Evolutionary conservation across 805 yeast species (phyloP).

Genomic region (Isabelozyma pseudorhagii): DNA sequence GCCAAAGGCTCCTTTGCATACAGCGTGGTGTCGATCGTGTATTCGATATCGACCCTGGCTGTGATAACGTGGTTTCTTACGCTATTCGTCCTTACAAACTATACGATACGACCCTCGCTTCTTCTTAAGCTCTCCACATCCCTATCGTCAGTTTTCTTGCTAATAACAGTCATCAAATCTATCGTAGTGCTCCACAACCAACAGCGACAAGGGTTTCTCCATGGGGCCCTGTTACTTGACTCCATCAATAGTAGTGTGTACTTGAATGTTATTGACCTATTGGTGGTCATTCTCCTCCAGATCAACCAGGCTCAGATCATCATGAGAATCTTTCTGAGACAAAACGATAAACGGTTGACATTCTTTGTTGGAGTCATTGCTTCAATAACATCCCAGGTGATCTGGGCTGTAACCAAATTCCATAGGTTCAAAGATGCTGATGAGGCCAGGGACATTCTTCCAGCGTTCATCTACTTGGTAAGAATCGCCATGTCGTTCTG

Average conservation of each 20-base stretch:
- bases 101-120: constrained; percentile 58
- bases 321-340: constrained; percentile 64
- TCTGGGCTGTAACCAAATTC: constrained; percentile 70
- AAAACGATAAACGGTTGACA: constrained; percentile 62
- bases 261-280: constrained; percentile 55
- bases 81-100: constrained; percentile 60
- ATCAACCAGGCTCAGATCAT: constrained; percentile 70
- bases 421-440: constrained; percentile 30
- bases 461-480: constrained; percentile 71
- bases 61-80: constrained; percentile 64
- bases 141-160: constrained; percentile 53
- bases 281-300: constrained; percentile 56
- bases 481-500: constrained; percentile 69
- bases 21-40: constrained; percentile 59
- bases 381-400: constrained; percentile 52
- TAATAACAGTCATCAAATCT: constrained; percentile 47
- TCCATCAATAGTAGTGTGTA: constrained; percentile 41
- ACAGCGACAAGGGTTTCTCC: constrained; percentile 40
- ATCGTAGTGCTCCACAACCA: constrained; percentile 46
- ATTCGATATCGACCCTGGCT: constrained; percentile 61
- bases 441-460: constrained; percentile 54
- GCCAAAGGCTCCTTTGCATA: constrained; percentile 46
- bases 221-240: constrained; percentile 43
- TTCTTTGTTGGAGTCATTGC: constrained; percentile 56
- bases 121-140: constrained; percentile 49